phyloP scores from a whole-genome alignment of 768 basidiomycete species.

The Boletus pseudo-olivaceus region DNA sequence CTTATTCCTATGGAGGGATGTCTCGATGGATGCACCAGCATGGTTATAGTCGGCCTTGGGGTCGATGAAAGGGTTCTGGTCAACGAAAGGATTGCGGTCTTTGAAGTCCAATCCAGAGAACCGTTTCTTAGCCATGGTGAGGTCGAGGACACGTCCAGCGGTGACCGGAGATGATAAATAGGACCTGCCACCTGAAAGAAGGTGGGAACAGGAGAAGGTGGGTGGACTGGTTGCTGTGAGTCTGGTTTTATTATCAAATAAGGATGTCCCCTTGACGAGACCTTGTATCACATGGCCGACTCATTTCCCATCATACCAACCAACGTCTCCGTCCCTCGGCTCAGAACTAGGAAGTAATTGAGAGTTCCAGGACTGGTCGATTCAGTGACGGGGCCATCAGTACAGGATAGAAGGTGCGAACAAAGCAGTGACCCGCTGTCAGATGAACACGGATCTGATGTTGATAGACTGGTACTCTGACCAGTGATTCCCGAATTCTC shows the following conservation, averaged over 20 bases:
- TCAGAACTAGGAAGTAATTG: too few relatives aligned
- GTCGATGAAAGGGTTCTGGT: conserved; percentile 49
- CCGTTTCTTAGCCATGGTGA: conserved; percentile 39
- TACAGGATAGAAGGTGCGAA: background rate
- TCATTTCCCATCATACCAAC: conserved; percentile 2
- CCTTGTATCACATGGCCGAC: conserved; percentile 6
- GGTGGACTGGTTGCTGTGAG: background rate
- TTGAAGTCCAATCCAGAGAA: conserved; percentile 69
- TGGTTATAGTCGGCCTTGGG: conserved; percentile 26
- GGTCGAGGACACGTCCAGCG: conserved; percentile 17
- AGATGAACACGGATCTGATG: too few relatives aligned
- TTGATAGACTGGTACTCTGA: too few relatives aligned
- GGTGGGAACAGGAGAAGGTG: background rate
- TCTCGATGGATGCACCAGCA: conserved; percentile 25
- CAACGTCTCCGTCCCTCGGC: background rate
- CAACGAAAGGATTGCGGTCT: conserved; percentile 47
- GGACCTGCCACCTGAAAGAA: conserved; percentile 30
- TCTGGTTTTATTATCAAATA: conserved; percentile 3
- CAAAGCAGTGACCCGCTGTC: background rate
- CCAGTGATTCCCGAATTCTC: too few relatives aligned
- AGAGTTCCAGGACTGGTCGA: background rate
- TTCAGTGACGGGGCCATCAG: background rate
- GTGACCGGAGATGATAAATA: conserved; percentile 11
- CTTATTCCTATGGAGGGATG: conserved; percentile 78
- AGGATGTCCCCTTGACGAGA: background rate